Base-by-base conservation (phyloP, 192 early-diverging fungal species). In the Haplosporangium gracile region DNA sequence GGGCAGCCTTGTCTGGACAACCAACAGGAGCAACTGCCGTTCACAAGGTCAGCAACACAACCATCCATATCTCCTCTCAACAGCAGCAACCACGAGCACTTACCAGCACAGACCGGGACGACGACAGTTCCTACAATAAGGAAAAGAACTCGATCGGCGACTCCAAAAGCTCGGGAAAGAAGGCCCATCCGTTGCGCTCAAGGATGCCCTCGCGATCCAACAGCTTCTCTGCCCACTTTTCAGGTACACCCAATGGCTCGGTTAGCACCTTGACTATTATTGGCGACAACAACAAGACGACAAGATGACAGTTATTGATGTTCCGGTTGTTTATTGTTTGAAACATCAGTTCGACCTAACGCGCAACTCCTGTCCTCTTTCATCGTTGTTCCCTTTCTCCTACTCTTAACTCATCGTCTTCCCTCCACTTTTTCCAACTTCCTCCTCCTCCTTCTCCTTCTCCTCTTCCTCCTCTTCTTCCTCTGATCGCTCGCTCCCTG, bases 201-300 rank as follows among this genome's bases (percentile, higher is more conserved):
- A 76, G 84, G 70, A 68, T 75, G 26, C 43, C 84, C n/a, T 55
- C 74, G 22, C 74, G 84, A 32, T 77, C 84, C 57, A 86, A 86
- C 49, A 86, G 84, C 40, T 86, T 86, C 72, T 86, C 84, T 39
- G 51, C 75, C 45, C 84, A 86, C 43, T 86, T 86, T 81, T 49
- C 84, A 77, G 84, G 84, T 86, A 77, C 45, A 32, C n/a, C 39
- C 70, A 9, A n/a, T 15, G 32, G 32, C 20, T 20, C 10, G 24
- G 22, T 15, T 40, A 24, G 22, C 5, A 36, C 20, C 8, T 57
- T 57, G 11, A 45, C 43, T 2, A 45, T 45, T 45, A 13, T 45
- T 13, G 43, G 43, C 43, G 43, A 13, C 43, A 13, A 11, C 29
- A 65, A 32, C 60, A 32, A 32, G n/a, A 0, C 55, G 53, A 20